A percentile compares a stretch with the other conserved stretches of the same genome.
Conservation (phyloP, 371 early-diverging fungal genomes). For the Chytridiales sp. region DNA sequence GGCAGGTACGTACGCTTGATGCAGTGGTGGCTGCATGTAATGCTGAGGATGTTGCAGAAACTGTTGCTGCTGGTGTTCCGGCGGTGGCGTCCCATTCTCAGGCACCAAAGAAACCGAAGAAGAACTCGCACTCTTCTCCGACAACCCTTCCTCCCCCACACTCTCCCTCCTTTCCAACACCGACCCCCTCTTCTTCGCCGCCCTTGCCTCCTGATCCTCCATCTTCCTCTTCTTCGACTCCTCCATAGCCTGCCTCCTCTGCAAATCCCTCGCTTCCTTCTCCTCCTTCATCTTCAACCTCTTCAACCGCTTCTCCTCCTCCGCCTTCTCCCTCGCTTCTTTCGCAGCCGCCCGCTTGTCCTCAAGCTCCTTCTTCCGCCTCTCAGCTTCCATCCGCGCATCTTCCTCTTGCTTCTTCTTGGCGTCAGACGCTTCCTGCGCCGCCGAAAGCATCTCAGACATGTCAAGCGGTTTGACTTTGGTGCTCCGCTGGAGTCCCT, state of each 20-base stretch:
- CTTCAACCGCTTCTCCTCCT: constrained; percentile 17
- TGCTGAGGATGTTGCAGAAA: background rate
- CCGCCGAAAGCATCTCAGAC: background rate
- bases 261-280: constrained; percentile 3
- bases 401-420: constrained; percentile 7
- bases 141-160: constrained; percentile 6
- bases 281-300: constrained; percentile 15
- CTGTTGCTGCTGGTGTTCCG: background rate
- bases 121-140: background rate
- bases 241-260: constrained; percentile 14
- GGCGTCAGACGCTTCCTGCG: constrained; percentile 3
- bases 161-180: constrained; percentile 4
- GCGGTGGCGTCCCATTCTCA: background rate
- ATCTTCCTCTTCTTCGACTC: constrained; percentile 8
- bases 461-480: constrained; percentile 7
- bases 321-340: constrained; percentile 7
- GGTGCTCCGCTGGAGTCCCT: constrained; percentile 4
- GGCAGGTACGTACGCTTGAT: background rate
- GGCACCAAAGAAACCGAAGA: background rate
- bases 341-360: constrained; percentile 13
- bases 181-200: constrained; percentile 1
- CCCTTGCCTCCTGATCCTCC: constrained; percentile 4
- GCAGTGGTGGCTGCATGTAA: background rate
- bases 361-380: constrained; percentile 19
- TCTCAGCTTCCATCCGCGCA: constrained; percentile 13